Evolutionary conservation across 2,329 filamentous ascomycete species (phyloP), one percentile per base, ranked within the genome.

Genomic region (Trichothecium roseum): DNA sequence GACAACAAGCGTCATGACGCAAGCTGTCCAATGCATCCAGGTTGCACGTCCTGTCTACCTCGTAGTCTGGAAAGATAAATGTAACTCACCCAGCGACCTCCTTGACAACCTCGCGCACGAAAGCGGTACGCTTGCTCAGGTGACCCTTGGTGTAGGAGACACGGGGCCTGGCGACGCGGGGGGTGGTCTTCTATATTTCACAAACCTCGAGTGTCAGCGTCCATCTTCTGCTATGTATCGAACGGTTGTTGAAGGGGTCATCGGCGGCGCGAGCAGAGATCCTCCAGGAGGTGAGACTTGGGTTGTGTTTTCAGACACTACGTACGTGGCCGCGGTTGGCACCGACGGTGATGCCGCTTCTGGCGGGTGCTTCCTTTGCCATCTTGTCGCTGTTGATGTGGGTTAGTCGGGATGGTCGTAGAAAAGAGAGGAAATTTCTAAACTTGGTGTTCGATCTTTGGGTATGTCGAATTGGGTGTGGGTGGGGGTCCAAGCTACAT

Each of bases 71-170:
- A 14, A 26, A 18, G 28, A 37, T 29, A 40, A 40, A 30, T 24
- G 16, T 10, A 46, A 74, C 81, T 59, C 78, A 87, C 83, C 84
- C 91, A 67, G 88, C 81, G 66, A 96, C 91, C 75, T 98, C 91
- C 78, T 93, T 94, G 66, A 94, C 86, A 63, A 98, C 82, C 62
- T 95, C 88, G 56, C 91, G 79, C 54, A 96, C 89, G 71, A 98
- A 96, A 56, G 84, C 80, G 55, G 91, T 96, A 60, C 88, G 81
- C 81, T 94, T 94, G 74, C 84, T 93, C 60, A 94, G 73, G 70
- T 91, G 84, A 55, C 91, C 91, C 79, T 95, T 96, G 72, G 80
- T 88, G 55, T 81, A 74, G 59, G 80, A 84, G 57, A 88, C 76
- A 57, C 81, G 78, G 57, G 77, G 76, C 74, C 87, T 88, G 63